These are phyloP conservation scores for Penicillium sp. DNA, from an alignment of 2,329 filamentous ascomycete genomes.

Conservation along the genomic window DNA sequence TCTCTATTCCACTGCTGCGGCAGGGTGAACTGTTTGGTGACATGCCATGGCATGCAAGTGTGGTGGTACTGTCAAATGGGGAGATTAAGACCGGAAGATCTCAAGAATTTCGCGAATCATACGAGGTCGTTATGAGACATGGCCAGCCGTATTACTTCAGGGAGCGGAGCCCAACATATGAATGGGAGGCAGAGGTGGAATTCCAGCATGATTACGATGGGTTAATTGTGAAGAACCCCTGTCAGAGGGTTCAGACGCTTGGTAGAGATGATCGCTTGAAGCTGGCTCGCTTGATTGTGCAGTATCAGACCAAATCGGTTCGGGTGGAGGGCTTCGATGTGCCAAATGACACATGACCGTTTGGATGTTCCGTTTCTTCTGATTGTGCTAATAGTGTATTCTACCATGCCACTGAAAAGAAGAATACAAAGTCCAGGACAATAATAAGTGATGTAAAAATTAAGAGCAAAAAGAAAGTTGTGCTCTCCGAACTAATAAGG, in stretches of 20 bases:
- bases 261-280: constrained; percentile 5
- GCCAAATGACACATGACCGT: background rate
- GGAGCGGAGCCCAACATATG: background rate
- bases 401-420: too few relatives aligned
- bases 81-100: background rate
- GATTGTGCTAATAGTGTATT: too few relatives aligned
- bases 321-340: constrained; percentile 5
- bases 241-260: background rate
- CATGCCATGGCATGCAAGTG: constrained; percentile 9
- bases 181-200: constrained; percentile 4
- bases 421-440: background rate
- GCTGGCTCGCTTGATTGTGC: constrained; percentile 7
- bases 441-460: background rate
- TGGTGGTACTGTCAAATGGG: constrained; percentile 4
- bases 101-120: constrained; percentile 1
- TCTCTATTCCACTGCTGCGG: constrained; percentile 3
- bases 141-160: constrained; percentile 6
- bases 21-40: constrained; percentile 7
- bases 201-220: constrained; percentile 5
- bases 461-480: background rate
- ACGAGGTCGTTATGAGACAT: constrained; percentile 6
- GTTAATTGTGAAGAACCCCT: background rate
- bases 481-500: background rate
- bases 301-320: constrained; percentile 2
- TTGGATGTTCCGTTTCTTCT: background rate